These are phyloP conservation scores for Wilcoxina mikolae DNA, from an alignment of 495 filamentous ascomycete species.

Conservation along the genomic window DNA sequence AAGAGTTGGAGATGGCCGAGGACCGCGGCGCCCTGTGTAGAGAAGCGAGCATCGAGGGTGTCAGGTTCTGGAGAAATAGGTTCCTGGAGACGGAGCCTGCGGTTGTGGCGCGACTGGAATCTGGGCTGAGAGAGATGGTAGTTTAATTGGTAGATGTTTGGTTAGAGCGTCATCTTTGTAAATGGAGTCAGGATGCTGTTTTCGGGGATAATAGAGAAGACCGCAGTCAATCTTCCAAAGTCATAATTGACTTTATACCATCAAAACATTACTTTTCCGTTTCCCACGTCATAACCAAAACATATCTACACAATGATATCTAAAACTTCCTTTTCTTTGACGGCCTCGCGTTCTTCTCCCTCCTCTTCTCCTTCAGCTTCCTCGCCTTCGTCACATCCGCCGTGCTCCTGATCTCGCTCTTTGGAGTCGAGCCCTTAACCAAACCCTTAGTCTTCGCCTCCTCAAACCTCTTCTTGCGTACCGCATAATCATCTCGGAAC, in stretches of 20 bases:
- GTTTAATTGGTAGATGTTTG: not conserved
- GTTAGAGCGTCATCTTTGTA: too few species aligned
- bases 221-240: too few species aligned
- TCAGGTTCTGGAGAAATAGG: slow-evolving; percentile 68
- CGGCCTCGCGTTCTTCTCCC: slow-evolving; percentile 84
- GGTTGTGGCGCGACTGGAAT: not conserved
- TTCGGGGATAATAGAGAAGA: too few species aligned
- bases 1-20: slow-evolving; percentile 95
- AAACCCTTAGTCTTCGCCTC: slow-evolving; percentile 76
- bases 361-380: slow-evolving; percentile 55
- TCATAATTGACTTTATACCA: too few species aligned
- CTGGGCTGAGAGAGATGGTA: not conserved
- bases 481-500: slow-evolving; percentile 73
- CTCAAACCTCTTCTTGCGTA: slow-evolving; percentile 74
- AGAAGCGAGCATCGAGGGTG: slow-evolving; percentile 68
- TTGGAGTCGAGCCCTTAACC: slow-evolving; percentile 49
- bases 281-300: not conserved
- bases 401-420: slow-evolving; percentile 62
- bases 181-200: not conserved
- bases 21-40: slow-evolving; percentile 69
- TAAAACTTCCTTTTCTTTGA: slow-evolving; percentile 42
- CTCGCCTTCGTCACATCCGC: slow-evolving; percentile 76
- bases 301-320: not conserved
- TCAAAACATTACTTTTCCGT: too few species aligned
- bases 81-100: slow-evolving; percentile 6